Percentiles rank a stretch among this genome's conserved stretches.
These are phyloP conservation scores for Coleophoma eucalyptorum DNA, from an alignment of 2,329 filamentous ascomycete species.

Conservation along the genomic window DNA sequence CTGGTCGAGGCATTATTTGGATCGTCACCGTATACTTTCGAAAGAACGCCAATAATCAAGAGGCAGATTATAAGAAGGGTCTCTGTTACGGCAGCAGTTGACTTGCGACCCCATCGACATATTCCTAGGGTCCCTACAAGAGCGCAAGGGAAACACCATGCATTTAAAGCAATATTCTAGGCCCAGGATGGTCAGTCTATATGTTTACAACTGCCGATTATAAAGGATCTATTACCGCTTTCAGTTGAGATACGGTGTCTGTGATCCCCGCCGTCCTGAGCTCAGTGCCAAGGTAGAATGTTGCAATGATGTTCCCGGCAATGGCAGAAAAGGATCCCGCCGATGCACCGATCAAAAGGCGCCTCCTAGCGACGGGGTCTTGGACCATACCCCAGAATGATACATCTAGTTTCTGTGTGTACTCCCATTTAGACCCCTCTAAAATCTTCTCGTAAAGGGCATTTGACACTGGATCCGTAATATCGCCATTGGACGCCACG, in stretches of 20 bases:
- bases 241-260: constrained; percentile 35
- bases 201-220: too few species aligned
- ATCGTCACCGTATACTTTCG: constrained; percentile 29
- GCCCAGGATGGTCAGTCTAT: too few species aligned
- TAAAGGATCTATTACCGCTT: too few species aligned
- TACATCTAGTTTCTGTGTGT: constrained; percentile 17
- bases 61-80: constrained; percentile 36
- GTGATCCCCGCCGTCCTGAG: constrained; percentile 43
- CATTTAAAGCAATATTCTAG: constrained; percentile 44
- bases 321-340: constrained; percentile 34
- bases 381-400: constrained; percentile 22
- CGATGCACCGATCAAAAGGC: constrained; percentile 33
- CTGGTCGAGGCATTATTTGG: constrained; percentile 8
- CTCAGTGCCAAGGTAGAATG: constrained; percentile 33
- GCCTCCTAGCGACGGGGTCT: constrained; percentile 30
- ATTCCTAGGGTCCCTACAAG: constrained; percentile 38
- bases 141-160: constrained; percentile 39
- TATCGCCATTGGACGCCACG: constrained; percentile 39
- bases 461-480: constrained; percentile 16
- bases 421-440: constrained; percentile 20
- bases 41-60: constrained; percentile 46
- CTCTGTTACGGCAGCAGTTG: constrained; percentile 37
- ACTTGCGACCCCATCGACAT: constrained; percentile 39
- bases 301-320: constrained; percentile 34
- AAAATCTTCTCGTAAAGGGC: constrained; percentile 26